Evolutionary conservation across 106 monocot genomes (phyloP).

Genomic region (Allium fistulosum): DNA sequence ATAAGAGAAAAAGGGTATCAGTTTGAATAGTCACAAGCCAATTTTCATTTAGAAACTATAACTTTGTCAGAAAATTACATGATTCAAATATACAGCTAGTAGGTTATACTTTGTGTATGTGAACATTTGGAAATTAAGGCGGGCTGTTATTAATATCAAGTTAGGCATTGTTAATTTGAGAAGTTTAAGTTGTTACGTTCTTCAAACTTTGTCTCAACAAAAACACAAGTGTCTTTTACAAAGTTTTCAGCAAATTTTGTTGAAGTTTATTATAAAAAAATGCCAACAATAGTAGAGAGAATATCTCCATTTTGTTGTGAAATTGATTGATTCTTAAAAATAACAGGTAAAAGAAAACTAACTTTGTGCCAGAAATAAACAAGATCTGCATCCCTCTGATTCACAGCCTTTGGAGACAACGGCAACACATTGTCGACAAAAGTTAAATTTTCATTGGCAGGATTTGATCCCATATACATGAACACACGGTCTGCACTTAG

Average conservation of each 20-base stretch:
- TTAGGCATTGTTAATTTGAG: no score
- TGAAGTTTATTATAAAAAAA: conserved; percentile 43
- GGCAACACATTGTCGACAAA: conserved; percentile 62
- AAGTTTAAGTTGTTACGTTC: no score
- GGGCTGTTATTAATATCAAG: no score
- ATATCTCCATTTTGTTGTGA: no score
- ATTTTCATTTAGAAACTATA: not conserved
- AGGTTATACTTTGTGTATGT: no score
- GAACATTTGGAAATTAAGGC: no score
- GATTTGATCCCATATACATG: conserved; percentile 76
- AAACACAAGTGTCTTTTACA: no score
- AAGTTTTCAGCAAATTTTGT: no score
- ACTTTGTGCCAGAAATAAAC: conserved; percentile 93
- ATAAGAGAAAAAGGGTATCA: conserved; percentile 20
- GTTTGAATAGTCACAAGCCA: not conserved
- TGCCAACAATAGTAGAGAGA: conserved; percentile 27
- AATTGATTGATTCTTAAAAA: conserved; percentile 15
- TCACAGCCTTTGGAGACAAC: conserved; percentile 47
- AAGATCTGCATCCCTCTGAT: conserved; percentile 92
- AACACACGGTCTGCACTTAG: conserved; percentile 33
- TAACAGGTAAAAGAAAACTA: conserved; percentile 2
- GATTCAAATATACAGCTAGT: no score
- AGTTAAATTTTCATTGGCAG: conserved; percentile 65
- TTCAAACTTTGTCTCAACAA: no score
- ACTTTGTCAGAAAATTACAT: not conserved